Conservation (phyloP, 2,329 filamentous ascomycete species). For the Blastomyces silverae region DNA sequence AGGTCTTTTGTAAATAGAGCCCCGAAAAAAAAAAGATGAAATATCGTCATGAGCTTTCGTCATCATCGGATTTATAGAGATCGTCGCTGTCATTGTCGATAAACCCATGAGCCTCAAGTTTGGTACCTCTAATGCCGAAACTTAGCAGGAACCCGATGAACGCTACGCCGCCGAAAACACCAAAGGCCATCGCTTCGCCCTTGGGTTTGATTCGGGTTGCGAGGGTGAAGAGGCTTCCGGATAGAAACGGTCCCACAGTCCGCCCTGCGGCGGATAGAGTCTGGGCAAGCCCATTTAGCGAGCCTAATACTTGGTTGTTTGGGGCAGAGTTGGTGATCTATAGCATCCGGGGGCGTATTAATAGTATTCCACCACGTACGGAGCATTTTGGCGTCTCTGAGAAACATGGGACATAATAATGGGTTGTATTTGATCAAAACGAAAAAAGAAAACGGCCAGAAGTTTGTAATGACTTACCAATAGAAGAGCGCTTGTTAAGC, state of each 20-base stretch:
- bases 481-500: constrained; percentile 79
- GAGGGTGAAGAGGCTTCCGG: constrained; percentile 76
- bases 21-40: not conserved
- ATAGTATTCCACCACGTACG: not conserved
- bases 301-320: constrained; percentile 76
- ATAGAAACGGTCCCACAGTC: constrained; percentile 80
- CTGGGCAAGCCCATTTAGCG: constrained; percentile 87
- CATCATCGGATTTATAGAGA: constrained; percentile 43
- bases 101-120: constrained; percentile 54
- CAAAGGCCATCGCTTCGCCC: constrained; percentile 80
- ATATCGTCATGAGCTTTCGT: constrained; percentile 29
- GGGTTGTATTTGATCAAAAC: not conserved
- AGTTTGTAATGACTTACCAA: constrained; percentile 53
- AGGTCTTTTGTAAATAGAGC: not conserved
- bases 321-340: constrained; percentile 92
- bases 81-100: constrained; percentile 38
- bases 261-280: constrained; percentile 86
- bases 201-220: constrained; percentile 66
- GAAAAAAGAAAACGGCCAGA: not conserved
- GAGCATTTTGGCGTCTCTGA: too few relatives aligned
- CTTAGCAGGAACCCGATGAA: constrained; percentile 74
- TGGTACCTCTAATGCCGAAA: constrained; percentile 63
- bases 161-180: constrained; percentile 75
- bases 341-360: not conserved
- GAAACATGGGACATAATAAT: not conserved